These are phyloP conservation scores for Golubevia sp. DNA, from an alignment of 1,284 basidiomycete species.

Conservation along the genomic window DNA sequence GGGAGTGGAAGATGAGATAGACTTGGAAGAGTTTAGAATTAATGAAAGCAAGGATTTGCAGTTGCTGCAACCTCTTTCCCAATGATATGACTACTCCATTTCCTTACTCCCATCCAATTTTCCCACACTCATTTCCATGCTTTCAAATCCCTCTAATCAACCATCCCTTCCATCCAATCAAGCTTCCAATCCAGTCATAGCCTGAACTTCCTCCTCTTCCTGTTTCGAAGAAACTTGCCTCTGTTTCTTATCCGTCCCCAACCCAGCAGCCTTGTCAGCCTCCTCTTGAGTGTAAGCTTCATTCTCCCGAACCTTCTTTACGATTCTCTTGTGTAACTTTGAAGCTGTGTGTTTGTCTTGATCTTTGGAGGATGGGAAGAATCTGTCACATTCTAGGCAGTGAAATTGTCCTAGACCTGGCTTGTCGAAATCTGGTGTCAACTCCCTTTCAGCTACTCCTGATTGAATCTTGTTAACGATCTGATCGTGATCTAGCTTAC, in stretches of 20 bases:
- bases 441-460: conserved; percentile 36
- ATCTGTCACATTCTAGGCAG: conserved; percentile 57
- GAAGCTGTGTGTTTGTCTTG: conserved; percentile 44
- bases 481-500: conserved; percentile 55
- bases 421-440: conserved; percentile 44
- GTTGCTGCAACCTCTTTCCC: neutral
- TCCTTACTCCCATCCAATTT: no score
- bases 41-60: neutral
- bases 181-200: neutral
- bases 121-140: no score
- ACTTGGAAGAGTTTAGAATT: neutral
- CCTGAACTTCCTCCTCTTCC: conserved; percentile 13
- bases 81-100: neutral
- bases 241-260: conserved; percentile 54
- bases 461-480: conserved; percentile 46
- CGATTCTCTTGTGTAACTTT: conserved; percentile 56
- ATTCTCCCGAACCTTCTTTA: conserved; percentile 51
- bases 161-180: conserved; percentile 1
- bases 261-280: conserved; percentile 43
- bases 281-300: conserved; percentile 55
- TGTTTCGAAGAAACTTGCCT: conserved; percentile 18
- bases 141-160: no score
- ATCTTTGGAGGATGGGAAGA: conserved; percentile 50
- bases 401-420: conserved; percentile 60
- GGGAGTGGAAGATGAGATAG: neutral